These are phyloP conservation scores for Alternaria atra DNA, from an alignment of 2,329 filamentous ascomycete genomes.

Conservation along the genomic window DNA sequence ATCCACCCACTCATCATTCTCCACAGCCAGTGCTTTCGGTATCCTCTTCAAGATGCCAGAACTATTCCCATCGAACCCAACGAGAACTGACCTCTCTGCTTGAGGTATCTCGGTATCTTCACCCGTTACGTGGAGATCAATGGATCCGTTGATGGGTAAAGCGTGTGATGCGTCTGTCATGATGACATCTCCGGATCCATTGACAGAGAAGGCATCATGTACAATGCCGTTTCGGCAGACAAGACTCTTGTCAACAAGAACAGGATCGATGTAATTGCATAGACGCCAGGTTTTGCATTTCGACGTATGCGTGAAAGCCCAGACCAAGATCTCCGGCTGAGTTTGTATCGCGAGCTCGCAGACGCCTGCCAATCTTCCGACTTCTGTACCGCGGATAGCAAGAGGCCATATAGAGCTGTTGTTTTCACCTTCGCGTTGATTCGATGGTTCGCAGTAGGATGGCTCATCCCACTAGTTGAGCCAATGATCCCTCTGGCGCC, in stretches of 20 bases:
- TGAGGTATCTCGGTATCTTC: conserved; percentile 2
- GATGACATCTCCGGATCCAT: conserved; percentile 23
- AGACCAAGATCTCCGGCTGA: conserved; percentile 58
- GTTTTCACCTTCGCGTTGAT: conserved; percentile 2
- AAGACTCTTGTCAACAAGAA: conserved; percentile 13
- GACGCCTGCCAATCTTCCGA: conserved; percentile 57
- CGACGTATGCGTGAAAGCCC: conserved; percentile 60
- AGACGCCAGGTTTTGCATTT: conserved; percentile 60
- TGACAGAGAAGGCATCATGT: conserved; percentile 20
- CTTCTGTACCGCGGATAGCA: conserved; percentile 59
- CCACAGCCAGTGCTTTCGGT: conserved; percentile 35
- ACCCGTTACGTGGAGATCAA: not conserved
- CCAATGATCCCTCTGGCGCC: conserved; percentile 38
- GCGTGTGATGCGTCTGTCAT: conserved; percentile 19
- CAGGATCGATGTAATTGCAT: conserved; percentile 34
- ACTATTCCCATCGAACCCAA: conserved; percentile 34
- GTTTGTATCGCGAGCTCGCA: conserved; percentile 63
- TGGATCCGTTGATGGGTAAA: not conserved
- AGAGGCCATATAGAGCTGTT: conserved; percentile 56
- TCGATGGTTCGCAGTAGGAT: not conserved
- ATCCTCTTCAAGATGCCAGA: conserved; percentile 26
- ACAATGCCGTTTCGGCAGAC: conserved; percentile 41
- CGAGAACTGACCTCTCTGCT: conserved; percentile 8
- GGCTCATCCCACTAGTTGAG: conserved; percentile 42
- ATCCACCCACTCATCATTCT: conserved; percentile 42